phyloP scores from a whole-genome alignment of 2,329 filamentous ascomycete species.

The Fusarium sp. region DNA sequence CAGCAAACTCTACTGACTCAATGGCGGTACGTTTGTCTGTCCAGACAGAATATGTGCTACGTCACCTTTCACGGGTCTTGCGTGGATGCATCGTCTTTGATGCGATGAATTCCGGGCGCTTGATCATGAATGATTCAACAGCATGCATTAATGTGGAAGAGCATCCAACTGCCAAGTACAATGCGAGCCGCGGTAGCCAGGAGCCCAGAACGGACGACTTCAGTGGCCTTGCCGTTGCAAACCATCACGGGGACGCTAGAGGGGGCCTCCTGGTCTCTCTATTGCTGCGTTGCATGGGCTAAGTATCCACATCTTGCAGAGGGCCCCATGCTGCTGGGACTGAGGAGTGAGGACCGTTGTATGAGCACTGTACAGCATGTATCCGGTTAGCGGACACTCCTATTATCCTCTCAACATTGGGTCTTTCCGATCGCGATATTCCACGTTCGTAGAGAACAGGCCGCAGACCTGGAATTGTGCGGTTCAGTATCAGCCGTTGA shows the following conservation, averaged over 20 bases:
- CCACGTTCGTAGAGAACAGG: constrained; percentile 12
- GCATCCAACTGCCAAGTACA: constrained; percentile 32
- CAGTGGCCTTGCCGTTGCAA: constrained; percentile 33
- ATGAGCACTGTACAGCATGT: constrained; percentile 11
- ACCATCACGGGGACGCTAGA: constrained; percentile 39
- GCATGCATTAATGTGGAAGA: constrained; percentile 21
- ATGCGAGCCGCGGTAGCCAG: constrained; percentile 46
- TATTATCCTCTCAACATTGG: constrained; percentile 15
- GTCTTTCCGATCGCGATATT: constrained; percentile 34
- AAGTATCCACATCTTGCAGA: constrained; percentile 38
- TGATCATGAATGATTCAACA: constrained; percentile 20
- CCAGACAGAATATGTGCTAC: constrained; percentile 14
- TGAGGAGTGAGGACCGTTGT: constrained; percentile 6
- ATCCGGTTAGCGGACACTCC: constrained; percentile 5
- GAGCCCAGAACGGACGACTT: constrained; percentile 3
- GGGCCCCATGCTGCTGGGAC: constrained; percentile 42
- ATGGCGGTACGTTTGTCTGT: constrained; percentile 5
- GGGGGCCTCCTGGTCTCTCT: constrained; percentile 19
- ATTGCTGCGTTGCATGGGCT: constrained; percentile 33
- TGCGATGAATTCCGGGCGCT: constrained; percentile 20
- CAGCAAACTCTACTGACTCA: constrained; percentile 38
- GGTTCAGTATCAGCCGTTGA: constrained; percentile 33
- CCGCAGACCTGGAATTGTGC: constrained; percentile 18
- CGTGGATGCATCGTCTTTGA: constrained; percentile 19
- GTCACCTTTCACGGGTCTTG: constrained; percentile 8